phyloP scores from a whole-genome alignment of 495 filamentous ascomycete genomes.

The Cladorrhinum samala region DNA sequence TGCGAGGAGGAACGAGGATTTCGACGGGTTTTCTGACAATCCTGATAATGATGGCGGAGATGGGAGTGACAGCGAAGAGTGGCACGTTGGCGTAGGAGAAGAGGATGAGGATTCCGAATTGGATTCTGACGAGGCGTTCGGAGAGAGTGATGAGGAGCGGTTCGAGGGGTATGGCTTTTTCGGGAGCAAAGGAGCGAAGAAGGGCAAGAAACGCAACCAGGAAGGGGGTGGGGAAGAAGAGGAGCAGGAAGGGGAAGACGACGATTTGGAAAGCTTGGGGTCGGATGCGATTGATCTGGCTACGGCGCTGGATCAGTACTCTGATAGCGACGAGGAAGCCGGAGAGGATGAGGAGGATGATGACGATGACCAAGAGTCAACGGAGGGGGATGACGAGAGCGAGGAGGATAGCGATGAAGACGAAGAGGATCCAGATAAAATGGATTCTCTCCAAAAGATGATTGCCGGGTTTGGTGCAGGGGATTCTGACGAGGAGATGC shows the following conservation, averaged over 20 bases:
- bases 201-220: slow-evolving; percentile 28
- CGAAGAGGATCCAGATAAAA: slow-evolving; percentile 51
- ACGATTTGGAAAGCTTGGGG: slow-evolving; percentile 52
- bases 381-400: slow-evolving; percentile 41
- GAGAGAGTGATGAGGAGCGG: slow-evolving; percentile 76
- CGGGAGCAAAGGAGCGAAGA: slow-evolving; percentile 55
- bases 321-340: slow-evolving; percentile 31
- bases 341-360: slow-evolving; percentile 27
- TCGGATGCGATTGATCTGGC: slow-evolving; percentile 83
- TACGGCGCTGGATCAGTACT: slow-evolving; percentile 70
- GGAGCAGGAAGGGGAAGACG: slow-evolving; percentile 55
- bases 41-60: slow-evolving; percentile 44
- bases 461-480: slow-evolving; percentile 58
- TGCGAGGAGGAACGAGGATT: slow-evolving; percentile 38
- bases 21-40: slow-evolving; percentile 25
- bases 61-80: slow-evolving; percentile 81
- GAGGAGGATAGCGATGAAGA: slow-evolving; percentile 50
- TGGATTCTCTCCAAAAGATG: slow-evolving; percentile 61
- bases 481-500: slow-evolving; percentile 23
- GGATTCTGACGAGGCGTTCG: slow-evolving; percentile 91
- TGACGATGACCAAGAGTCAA: slow-evolving; percentile 39
- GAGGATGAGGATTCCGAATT: slow-evolving; percentile 77
- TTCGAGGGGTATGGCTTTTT: slow-evolving; percentile 73
- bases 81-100: slow-evolving; percentile 67
- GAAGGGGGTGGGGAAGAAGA: slow-evolving; percentile 40